Conservation (phyloP, 2,329 filamentous ascomycete species). For the Ustilaginoidea virens region DNA sequence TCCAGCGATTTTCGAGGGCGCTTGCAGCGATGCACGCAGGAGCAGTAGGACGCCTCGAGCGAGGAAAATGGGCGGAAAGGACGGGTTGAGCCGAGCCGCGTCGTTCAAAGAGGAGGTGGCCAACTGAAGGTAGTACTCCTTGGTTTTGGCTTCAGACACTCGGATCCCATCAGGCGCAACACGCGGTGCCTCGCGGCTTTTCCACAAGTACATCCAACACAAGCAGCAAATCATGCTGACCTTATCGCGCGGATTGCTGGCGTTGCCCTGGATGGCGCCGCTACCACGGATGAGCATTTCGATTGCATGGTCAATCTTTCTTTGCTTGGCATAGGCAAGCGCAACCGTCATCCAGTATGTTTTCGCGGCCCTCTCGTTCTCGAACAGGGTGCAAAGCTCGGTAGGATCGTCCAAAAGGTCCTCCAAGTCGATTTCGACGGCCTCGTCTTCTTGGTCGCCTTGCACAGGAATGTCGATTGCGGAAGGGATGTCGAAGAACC, state of each 20-base stretch:
- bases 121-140: slow-evolving; percentile 80
- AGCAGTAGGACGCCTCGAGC: slow-evolving; percentile 82
- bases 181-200: slow-evolving; percentile 64
- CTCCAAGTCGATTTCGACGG: slow-evolving; percentile 84
- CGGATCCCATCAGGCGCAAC: slow-evolving; percentile 45
- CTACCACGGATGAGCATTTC: slow-evolving; percentile 61
- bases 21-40: slow-evolving; percentile 70
- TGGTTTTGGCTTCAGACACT: slow-evolving; percentile 65
- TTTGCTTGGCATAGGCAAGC: slow-evolving; percentile 89
- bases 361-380: slow-evolving; percentile 83
- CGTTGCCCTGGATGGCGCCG: slow-evolving; percentile 52
- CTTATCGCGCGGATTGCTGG: slow-evolving; percentile 63
- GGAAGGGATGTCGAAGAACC: slow-evolving; percentile 49
- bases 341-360: slow-evolving; percentile 98
- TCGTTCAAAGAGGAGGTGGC: slow-evolving; percentile 91
- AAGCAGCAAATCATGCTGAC: slow-evolving; percentile 71
- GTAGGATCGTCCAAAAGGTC: slow-evolving; percentile 86
- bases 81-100: slow-evolving; percentile 83
- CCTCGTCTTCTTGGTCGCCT: slow-evolving; percentile 50
- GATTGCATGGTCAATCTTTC: slow-evolving; percentile 74
- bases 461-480: slow-evolving; percentile 53
- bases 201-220: slow-evolving; percentile 84
- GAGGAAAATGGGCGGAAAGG: slow-evolving; percentile 80
- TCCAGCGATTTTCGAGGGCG: slow-evolving; percentile 52
- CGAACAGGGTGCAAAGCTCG: slow-evolving; percentile 85